Evolutionary conservation across 2,329 filamentous ascomycete genomes (phyloP), one percentile per base, ranked within the genome.

Genomic region (Simplicillium aogashimaense): DNA sequence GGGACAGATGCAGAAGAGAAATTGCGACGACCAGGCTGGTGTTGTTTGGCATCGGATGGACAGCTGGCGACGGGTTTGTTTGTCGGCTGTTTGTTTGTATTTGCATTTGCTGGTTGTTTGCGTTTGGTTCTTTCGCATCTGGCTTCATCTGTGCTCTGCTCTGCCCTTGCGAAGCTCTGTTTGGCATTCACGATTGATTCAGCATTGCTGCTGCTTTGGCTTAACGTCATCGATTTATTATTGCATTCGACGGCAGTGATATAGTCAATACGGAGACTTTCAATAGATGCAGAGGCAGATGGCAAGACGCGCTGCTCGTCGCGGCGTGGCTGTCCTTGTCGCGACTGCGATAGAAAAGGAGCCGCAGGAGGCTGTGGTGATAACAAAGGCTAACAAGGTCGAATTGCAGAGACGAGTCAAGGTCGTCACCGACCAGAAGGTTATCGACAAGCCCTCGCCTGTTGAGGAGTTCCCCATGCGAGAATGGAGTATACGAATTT

Each of bases 401-500:
- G 38, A 41, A 29, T 8, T 82, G 55, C 84, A 95, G 76, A 80
- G 92, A 56, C 85, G 79, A 57, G 74, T 98, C 65, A 94, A 90
- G 76, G 78, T 98, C 67, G 76, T 95, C 51, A 97, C 92, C 38
- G 82, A 92, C 69, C 90, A 97, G 65, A 76, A 81, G 59, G 76
- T 88, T 64, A 85, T 88, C 56, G 78, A 86, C 55, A 88, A 89
- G 59, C 80, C 85, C 15, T 83, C 86, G 12, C 83, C 83, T 31
- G 75, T 87, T 48, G 85, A 89, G 53, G 88, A 88, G 3, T 95
- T 89, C 55, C 92, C 92, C 10, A 89, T 95, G 78, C 83, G 92
- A 60, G 72, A 78, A 64, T 98, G 92, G 92, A 88, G 77, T 50
- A 85, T 97, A 58, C 81, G 84, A 63, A 71, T 98, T 51, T 86